phyloP scores from a whole-genome alignment of 257 asterid genomes.

The Petrea volubilis region DNA sequence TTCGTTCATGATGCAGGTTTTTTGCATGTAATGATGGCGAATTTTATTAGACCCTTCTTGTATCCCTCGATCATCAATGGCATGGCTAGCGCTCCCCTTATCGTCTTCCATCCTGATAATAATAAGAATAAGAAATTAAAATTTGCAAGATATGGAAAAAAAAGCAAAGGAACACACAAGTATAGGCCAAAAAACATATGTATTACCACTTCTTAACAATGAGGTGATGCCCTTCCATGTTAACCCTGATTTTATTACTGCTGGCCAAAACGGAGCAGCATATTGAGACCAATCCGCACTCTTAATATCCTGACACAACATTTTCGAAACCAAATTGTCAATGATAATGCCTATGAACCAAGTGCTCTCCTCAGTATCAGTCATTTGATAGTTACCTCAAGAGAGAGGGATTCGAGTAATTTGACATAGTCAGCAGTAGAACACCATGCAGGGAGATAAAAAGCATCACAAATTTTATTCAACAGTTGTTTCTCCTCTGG shows the following conservation, averaged over 20 bases:
- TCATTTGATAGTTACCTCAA: conserved; percentile 48
- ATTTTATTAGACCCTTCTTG: conserved; percentile 79
- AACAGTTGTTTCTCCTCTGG: conserved; percentile 67
- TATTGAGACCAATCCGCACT: conserved; percentile 82
- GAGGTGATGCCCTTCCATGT: conserved; percentile 94
- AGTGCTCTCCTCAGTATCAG: background rate
- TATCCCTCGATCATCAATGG: conserved; percentile 92
- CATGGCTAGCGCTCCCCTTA: conserved; percentile 90
- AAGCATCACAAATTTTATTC: conserved; percentile 71
- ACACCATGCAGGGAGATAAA: conserved; percentile 93
- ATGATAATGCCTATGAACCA: background rate
- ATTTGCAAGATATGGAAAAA: background rate
- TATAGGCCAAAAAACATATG: background rate
- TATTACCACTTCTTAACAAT: conserved; percentile 69
- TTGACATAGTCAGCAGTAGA: conserved; percentile 81
- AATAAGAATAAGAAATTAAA: background rate
- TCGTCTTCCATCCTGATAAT: conserved; percentile 86
- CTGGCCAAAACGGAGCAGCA: conserved; percentile 99
- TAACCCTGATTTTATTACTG: conserved; percentile 80
- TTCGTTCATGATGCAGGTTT: conserved; percentile 51
- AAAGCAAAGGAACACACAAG: background rate
- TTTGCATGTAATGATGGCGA: conserved; percentile 77
- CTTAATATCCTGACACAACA: conserved; percentile 67
- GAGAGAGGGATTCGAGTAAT: conserved; percentile 65
- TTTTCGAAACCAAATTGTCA: background rate